Evolutionary conservation across 768 basidiomycete genomes (phyloP).

Genomic region (Dentipellis sp.): DNA sequence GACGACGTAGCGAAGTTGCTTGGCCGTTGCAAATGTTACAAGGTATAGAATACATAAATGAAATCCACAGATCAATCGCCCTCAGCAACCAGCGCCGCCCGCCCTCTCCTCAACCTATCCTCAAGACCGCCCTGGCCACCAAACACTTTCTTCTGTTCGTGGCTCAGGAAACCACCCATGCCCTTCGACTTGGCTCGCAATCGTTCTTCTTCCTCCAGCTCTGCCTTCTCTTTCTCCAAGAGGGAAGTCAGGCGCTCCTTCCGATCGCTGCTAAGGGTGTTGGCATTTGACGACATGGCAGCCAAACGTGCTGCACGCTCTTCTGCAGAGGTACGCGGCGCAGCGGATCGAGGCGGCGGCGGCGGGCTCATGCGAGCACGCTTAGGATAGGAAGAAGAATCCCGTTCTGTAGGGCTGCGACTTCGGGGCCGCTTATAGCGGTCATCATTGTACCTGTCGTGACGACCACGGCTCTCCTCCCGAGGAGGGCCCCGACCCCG

Average conservation of each 20-base stretch:
- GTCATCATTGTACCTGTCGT: slow-evolving; percentile 20
- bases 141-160: slow-evolving; percentile 81
- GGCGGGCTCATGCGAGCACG: slow-evolving; percentile 42
- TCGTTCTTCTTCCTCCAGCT: slow-evolving; percentile 62
- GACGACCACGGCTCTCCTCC: slow-evolving; percentile 16
- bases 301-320: slow-evolving; percentile 83
- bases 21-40: background rate
- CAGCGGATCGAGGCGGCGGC: slow-evolving; percentile 19
- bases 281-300: slow-evolving; percentile 76
- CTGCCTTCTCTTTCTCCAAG: slow-evolving; percentile 70
- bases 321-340: slow-evolving; percentile 18
- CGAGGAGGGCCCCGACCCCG: slow-evolving; percentile 19
- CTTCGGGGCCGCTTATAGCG: slow-evolving; percentile 34
- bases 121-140: slow-evolving; percentile 71
- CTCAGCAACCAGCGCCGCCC: slow-evolving; percentile 61
- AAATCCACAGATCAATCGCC: slow-evolving; percentile 32
- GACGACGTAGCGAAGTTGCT: background rate
- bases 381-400: slow-evolving; percentile 27
- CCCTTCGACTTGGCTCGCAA: slow-evolving; percentile 65
- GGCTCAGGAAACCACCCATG: slow-evolving; percentile 71
- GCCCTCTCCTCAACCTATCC: slow-evolving; percentile 66
- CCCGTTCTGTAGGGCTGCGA: slow-evolving; percentile 23
- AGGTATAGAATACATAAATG: background rate
- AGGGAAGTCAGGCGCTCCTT: slow-evolving; percentile 60
- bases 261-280: slow-evolving; percentile 56